Conservation (phyloP, 1,284 basidiomycete species). For the Earliella scabrosa region DNA sequence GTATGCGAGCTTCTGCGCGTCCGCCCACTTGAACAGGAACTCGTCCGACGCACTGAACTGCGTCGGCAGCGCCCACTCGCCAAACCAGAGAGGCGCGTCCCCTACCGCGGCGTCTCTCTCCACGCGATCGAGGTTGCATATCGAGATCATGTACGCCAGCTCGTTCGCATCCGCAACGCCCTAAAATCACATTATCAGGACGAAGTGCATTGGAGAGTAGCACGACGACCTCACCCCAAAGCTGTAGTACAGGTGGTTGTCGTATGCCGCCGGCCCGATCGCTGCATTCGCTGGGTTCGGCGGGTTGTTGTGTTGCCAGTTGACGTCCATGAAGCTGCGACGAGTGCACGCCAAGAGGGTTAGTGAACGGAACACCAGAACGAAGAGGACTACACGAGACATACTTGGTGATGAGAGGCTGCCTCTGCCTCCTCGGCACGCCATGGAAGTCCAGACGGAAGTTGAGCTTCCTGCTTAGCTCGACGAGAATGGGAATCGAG, state of each 20-base stretch:
- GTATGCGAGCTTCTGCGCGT: conserved; percentile 76
- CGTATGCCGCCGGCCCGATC: conserved; percentile 71
- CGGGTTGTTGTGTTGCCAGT: conserved; percentile 72
- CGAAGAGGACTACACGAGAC: background rate
- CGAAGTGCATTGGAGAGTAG: background rate
- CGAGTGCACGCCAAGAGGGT: background rate
- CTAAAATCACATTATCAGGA: conserved; percentile 35
- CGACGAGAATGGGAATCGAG: conserved; percentile 53
- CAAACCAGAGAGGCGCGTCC: conserved; percentile 52
- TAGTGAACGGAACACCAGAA: background rate
- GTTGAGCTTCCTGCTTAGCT: conserved; percentile 43
- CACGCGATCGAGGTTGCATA: conserved; percentile 67
- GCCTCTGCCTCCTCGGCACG: conserved; percentile 14
- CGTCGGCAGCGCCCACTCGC: conserved; percentile 75
- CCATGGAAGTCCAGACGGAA: conserved; percentile 25
- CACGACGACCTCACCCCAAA: conserved; percentile 54
- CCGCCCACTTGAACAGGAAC: conserved; percentile 75
- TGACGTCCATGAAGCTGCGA: conserved; percentile 74
- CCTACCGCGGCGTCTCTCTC: conserved; percentile 50
- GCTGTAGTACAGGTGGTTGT: conserved; percentile 78
- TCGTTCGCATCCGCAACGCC: conserved; percentile 71
- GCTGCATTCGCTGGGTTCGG: conserved; percentile 71
- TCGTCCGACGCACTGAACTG: conserved; percentile 66
- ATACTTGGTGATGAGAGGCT: conserved; percentile 56
- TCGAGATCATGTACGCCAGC: conserved; percentile 64